Conservation (phyloP, 805 yeast species). For the Yarrowia yakushimensis region DNA sequence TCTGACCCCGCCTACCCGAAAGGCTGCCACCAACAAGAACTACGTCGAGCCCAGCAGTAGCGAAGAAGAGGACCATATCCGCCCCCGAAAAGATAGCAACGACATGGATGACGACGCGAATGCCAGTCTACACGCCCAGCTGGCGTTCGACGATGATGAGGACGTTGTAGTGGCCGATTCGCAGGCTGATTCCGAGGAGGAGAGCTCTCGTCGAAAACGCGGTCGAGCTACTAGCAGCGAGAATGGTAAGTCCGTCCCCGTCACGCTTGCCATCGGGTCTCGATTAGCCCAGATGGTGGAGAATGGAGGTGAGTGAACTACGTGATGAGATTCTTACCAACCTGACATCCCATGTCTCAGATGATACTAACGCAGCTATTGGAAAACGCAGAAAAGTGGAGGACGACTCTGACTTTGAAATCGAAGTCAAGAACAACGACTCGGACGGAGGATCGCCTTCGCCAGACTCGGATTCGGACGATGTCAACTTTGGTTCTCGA, state of each 20-base stretch:
- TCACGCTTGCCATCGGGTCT: constrained; percentile 29
- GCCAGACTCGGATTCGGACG: constrained; percentile 7
- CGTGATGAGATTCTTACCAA: not conserved
- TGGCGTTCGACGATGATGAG: constrained; percentile 21
- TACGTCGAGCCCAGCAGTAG: constrained; percentile 10
- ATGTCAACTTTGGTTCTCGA: constrained; percentile 8
- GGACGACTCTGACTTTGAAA: constrained; percentile 8
- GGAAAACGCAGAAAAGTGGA: constrained; percentile 15
- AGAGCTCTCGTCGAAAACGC: not conserved
- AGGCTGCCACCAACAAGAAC: constrained; percentile 13
- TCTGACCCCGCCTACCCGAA: constrained; percentile 9
- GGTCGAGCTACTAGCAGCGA: constrained; percentile 1
- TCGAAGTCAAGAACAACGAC: not conserved
- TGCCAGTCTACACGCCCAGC: constrained; percentile 5
- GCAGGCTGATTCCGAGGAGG: not conserved
- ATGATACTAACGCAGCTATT: constrained; percentile 2
- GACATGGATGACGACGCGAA: not conserved
- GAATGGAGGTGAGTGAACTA: constrained; percentile 1
- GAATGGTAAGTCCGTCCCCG: constrained; percentile 25
- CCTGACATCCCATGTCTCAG: not conserved
- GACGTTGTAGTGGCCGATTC: not conserved
- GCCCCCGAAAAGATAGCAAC: not conserved
- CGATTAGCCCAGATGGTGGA: constrained; percentile 26
- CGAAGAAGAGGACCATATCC: not conserved
- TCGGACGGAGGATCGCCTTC: constrained; percentile 13